Conservation (phyloP, 2,329 filamentous ascomycete species). For the Lomentospora prolificans region DNA sequence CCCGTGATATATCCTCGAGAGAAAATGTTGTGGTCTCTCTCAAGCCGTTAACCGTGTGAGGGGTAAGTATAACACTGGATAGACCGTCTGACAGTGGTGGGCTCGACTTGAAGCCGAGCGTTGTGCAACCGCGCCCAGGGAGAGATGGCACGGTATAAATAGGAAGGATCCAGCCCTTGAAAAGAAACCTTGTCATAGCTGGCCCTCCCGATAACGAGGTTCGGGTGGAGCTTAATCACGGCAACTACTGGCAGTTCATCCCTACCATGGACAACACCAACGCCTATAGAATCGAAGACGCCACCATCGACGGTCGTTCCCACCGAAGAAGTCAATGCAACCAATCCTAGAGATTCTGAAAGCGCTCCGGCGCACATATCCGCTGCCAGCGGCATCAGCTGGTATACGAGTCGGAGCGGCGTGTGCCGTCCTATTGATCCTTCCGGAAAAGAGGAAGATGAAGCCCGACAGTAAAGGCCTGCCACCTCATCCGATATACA, state of each 20-base stretch:
- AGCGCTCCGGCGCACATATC: slow-evolving; percentile 14
- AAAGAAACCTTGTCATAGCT: slow-evolving; percentile 10
- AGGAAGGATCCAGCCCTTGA: slow-evolving; percentile 17
- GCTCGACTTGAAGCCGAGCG: too few relatives aligned
- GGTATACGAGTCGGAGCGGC: slow-evolving; percentile 21
- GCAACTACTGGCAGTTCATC: slow-evolving; percentile 20
- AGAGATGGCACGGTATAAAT: too few relatives aligned
- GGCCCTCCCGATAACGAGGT: slow-evolving; percentile 8
- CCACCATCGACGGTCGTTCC: not conserved
- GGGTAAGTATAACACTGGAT: too few relatives aligned
- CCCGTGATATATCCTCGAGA: too few relatives aligned
- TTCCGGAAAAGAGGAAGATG: slow-evolving; percentile 14
- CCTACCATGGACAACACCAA: slow-evolving; percentile 15
- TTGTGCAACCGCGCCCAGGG: too few relatives aligned
- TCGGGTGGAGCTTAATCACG: slow-evolving; percentile 13
- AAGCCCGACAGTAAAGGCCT: not conserved
- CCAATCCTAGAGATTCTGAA: not conserved
- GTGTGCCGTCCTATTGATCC: slow-evolving; percentile 20
- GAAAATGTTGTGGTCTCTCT: too few relatives aligned
- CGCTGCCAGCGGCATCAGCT: slow-evolving; percentile 18
- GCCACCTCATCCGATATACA: not conserved
- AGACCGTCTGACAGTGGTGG: too few relatives aligned
- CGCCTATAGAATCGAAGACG: too few relatives aligned
- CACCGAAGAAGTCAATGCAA: not conserved
- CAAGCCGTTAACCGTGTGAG: too few relatives aligned